Base-by-base conservation (phyloP, 2,329 filamentous ascomycete genomes). In the Xylaria digitata region DNA sequence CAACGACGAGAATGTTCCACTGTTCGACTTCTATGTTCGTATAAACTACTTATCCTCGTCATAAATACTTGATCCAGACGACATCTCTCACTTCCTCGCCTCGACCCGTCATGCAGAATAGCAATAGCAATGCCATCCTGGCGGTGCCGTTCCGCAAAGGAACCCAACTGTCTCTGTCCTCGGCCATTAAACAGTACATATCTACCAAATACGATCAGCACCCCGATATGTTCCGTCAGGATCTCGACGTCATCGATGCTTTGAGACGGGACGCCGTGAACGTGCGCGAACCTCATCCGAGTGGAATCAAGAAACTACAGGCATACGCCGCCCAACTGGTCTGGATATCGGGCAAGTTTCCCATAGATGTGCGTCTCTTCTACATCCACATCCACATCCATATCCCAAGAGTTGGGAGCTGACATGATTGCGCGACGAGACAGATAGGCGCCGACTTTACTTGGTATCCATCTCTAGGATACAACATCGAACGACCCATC, bases 191-290 rank as follows among this genome's bases (percentile, higher is more conserved):
- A 71, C 90, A 96, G 78, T 98, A 99, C 83, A 98, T 99, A 76
- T 97, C 94, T 68, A 91, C 89, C 80, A 97, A 98, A 85, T 98
- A 98, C 90, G 95, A 98, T 80, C 96, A 99, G 79, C 95, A 97
- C 78, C 95, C 96, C 40, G 94, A 97, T 80, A 97, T 97, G 91
- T 99, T 99, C 80, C 88, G 89, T 70, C 87, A 92, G 70, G 96
- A 99, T 82, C 88, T 89, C 65, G 89, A 94, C 76, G 87, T 91
- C 71, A 94, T 99, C 75, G 94, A 98, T 77, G 84, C 88, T 55
- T 83, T 98, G 65, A 90, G 96, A 5, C 87, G 87, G 69, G 92
- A 96, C 78, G 96, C 96, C n/a, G 85, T 97, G 62, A 93, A 94
- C 78, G 91, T 96, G 1, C 88, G 91, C 66, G 96, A 99, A 77